Evolutionary conservation across 23 red algal species (phyloP).

Genomic region (Porphyridium purpureum): DNA sequence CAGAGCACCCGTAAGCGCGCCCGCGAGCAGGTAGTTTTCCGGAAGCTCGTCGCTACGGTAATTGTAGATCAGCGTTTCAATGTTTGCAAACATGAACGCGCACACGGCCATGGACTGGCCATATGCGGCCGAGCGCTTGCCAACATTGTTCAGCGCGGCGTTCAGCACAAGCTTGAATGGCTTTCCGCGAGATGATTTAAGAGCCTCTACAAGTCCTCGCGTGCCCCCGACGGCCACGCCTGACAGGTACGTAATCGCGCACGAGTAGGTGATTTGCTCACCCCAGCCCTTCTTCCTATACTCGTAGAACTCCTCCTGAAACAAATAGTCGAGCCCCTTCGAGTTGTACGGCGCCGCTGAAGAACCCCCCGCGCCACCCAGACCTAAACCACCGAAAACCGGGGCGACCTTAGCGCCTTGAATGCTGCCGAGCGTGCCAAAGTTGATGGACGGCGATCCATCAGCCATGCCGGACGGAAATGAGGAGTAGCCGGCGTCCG

Average conservation of each 20-base stretch:
- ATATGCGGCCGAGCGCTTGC: slow-evolving; percentile 20
- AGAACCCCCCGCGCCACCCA: too few species aligned
- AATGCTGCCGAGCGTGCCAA: too few species aligned
- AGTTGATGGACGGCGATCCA: too few species aligned
- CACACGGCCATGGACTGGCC: slow-evolving; percentile 59
- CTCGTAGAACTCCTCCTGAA: too few species aligned
- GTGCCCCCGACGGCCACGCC: slow-evolving; percentile 21
- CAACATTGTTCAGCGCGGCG: slow-evolving; percentile 62
- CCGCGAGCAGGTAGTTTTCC: slow-evolving; percentile 60
- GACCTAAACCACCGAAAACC: too few species aligned
- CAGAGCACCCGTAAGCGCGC: slow-evolving; percentile 46
- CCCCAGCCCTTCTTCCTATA: slow-evolving; percentile 76
- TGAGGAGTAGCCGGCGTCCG: too few species aligned
- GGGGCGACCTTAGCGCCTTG: too few species aligned
- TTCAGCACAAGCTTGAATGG: slow-evolving; percentile 39
- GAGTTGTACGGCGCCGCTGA: too few species aligned
- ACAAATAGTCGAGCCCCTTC: too few species aligned
- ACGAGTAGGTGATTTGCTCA: slow-evolving; percentile 87
- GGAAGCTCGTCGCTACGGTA: slow-evolving; percentile 31
- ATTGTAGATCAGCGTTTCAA: slow-evolving; percentile 44
- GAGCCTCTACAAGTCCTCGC: slow-evolving; percentile 16
- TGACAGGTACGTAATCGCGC: slow-evolving; percentile 42
- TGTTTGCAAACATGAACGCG: slow-evolving; percentile 53
- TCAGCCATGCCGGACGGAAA: too few species aligned
- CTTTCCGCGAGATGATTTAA: slow-evolving; percentile 18